phyloP scores from a whole-genome alignment of 306 rosid genomes.

The Prunus salicina region DNA sequence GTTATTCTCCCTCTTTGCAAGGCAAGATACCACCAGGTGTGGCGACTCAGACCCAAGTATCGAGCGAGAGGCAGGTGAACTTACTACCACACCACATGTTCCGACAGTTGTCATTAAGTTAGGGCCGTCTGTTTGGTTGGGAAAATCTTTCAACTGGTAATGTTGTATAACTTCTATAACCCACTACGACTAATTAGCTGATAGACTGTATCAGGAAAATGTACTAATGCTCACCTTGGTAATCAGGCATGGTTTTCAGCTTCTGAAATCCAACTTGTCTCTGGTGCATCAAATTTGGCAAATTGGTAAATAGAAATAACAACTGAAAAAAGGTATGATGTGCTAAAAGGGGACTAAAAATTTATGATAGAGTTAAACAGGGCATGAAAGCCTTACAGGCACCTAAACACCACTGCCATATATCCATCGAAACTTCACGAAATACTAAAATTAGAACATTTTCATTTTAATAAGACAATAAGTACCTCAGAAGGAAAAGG shows the following conservation, averaged over 20 bases:
- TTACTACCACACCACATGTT: not conserved
- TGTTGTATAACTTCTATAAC: not conserved
- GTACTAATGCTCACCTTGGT: conserved; percentile 46
- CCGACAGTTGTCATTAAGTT: not conserved
- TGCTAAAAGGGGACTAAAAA: conserved; percentile 1
- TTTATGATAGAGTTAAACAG: not conserved
- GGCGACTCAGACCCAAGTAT: not conserved
- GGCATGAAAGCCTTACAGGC: not conserved
- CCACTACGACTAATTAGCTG: not conserved
- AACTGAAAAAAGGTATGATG: conserved; percentile 9
- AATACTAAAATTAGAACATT: not conserved
- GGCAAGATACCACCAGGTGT: not conserved
- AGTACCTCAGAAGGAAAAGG: conserved; percentile 60
- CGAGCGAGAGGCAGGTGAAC: not conserved
- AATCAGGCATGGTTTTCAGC: conserved; percentile 45
- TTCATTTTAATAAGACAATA: not conserved
- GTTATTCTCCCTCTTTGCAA: not conserved
- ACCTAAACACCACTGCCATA: not conserved
- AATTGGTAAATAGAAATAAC: conserved; percentile 22
- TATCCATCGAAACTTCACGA: not conserved
- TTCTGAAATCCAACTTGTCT: conserved; percentile 52
- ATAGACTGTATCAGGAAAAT: not conserved
- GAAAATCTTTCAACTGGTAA: not conserved
- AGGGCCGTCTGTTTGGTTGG: not conserved
- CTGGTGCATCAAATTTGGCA: conserved; percentile 42